Evolutionary conservation across 1,284 basidiomycete species (phyloP).

Genomic region (Boletus mariae): DNA sequence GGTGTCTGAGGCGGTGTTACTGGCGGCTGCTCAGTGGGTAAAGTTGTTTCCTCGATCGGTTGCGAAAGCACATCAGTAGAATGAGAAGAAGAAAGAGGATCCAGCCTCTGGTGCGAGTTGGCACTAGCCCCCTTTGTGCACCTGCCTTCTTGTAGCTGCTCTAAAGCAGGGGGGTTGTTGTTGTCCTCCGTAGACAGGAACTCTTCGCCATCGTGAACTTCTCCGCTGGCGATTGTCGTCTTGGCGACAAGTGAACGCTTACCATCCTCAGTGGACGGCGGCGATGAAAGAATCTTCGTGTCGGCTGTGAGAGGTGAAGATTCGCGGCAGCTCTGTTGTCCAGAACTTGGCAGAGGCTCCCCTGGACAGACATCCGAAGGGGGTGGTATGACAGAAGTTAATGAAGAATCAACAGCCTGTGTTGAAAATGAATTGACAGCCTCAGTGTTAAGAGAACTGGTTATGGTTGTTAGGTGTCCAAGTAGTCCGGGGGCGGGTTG

Average conservation of each 20-base stretch:
- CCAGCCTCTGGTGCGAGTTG: conserved; percentile 15
- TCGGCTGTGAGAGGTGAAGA: not conserved
- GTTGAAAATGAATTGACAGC: not conserved
- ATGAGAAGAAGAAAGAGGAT: conserved; percentile 35
- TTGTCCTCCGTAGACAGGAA: conserved; percentile 1
- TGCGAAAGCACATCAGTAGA: conserved; percentile 34
- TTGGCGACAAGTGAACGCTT: not conserved
- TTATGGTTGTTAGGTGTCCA: conserved; percentile 1
- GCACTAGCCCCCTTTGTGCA: not conserved
- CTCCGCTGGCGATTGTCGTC: not conserved
- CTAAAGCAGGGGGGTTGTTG: not conserved
- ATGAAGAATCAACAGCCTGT: conserved; percentile 7
- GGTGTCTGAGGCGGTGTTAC: conserved; percentile 18
- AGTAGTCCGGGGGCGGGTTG: not conserved
- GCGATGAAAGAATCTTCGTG: not conserved
- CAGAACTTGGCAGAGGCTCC: conserved; percentile 4
- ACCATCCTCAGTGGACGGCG: conserved; percentile 3
- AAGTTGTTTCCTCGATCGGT: conserved; percentile 5
- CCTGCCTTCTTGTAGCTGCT: conserved; percentile 5
- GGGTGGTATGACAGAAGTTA: not conserved
- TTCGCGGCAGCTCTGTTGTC: conserved; percentile 2
- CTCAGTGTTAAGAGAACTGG: conserved; percentile 3
- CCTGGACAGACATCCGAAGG: not conserved
- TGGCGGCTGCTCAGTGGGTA: conserved; percentile 1
- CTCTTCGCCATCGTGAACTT: not conserved